Conservation (phyloP, 371 early-diverging fungal species). For the Mucor irregularis region DNA sequence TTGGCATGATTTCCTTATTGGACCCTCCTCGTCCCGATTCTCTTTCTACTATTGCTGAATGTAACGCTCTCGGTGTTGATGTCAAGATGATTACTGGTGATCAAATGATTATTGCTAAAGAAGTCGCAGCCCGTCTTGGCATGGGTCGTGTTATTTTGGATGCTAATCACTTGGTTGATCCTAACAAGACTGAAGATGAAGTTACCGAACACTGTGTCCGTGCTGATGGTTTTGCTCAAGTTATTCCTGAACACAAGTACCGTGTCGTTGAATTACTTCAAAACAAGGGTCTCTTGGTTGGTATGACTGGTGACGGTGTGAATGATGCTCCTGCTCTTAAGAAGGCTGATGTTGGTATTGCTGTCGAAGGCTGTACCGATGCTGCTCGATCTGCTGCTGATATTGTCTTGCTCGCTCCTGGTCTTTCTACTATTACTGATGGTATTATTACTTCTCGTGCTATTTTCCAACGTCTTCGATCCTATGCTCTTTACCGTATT, state of each 20-base stretch:
- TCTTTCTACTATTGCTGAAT: conserved; percentile 65
- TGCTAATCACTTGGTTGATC: conserved; percentile 75
- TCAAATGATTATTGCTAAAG: conserved; percentile 86
- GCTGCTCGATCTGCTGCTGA: conserved; percentile 94
- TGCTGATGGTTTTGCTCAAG: conserved; percentile 95
- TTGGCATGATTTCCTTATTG: conserved; percentile 84
- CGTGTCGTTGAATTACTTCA: conserved; percentile 60
- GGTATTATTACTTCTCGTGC: conserved; percentile 82
- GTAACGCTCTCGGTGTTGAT: conserved; percentile 69
- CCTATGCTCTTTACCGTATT: conserved; percentile 90
- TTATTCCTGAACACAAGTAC: conserved; percentile 62
- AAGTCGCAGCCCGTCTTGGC: conserved; percentile 84
- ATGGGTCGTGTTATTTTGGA: conserved; percentile 82
- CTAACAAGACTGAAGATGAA: conserved; percentile 83
- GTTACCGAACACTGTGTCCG: conserved; percentile 78
- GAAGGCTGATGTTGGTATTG: conserved; percentile 70
- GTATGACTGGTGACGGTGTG: conserved; percentile 86
- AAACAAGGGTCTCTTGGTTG: conserved; percentile 53
- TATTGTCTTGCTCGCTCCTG: conserved; percentile 86
- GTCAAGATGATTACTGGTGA: conserved; percentile 94
- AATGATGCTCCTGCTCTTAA: conserved; percentile 86
- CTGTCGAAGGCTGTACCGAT: conserved; percentile 86
- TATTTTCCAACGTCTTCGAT: conserved; percentile 91
- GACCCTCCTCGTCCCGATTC: conserved; percentile 84
- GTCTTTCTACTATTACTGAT: conserved; percentile 88